Conservation (phyloP, 805 yeast genomes). For the Clavispora santaluciae region DNA sequence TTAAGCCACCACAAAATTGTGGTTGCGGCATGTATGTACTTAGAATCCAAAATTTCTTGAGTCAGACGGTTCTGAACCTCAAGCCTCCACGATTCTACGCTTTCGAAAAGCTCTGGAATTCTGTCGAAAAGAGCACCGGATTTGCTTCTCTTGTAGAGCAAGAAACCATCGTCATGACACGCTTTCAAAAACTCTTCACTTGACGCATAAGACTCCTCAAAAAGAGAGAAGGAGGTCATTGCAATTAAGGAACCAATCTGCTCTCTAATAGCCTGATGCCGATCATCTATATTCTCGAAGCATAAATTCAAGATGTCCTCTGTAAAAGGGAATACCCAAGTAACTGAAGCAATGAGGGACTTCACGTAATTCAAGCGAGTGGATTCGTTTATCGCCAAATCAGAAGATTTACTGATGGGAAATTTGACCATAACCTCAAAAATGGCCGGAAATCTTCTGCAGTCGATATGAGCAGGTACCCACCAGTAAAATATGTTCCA, state of each 20-base stretch:
- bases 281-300: conserved; percentile 51
- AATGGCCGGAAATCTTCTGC: conserved; percentile 59
- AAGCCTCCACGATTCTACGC: conserved; percentile 38
- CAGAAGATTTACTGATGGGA: conserved; percentile 44
- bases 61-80: conserved; percentile 37
- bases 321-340: conserved; percentile 53
- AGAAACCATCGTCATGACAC: conserved; percentile 17
- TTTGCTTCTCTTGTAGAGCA: conserved; percentile 5
- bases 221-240: conserved; percentile 38
- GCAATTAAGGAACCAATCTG: conserved; percentile 60
- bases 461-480: conserved; percentile 61
- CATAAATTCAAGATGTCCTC: conserved; percentile 40
- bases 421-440: conserved; percentile 43
- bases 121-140: conserved; percentile 24
- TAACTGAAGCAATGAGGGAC: conserved; percentile 43
- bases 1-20: conserved; percentile 60
- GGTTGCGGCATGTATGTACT: conserved; percentile 59
- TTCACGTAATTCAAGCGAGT: conserved; percentile 55
- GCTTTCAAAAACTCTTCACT: conserved; percentile 37
- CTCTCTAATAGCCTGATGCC: conserved; percentile 67
- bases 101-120: conserved; percentile 40
- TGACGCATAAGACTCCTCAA: conserved; percentile 37
- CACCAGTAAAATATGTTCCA: conserved; percentile 80
- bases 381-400: conserved; percentile 62
- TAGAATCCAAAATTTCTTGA: conserved; percentile 54